phyloP scores from a whole-genome alignment of 768 basidiomycete species.

The Russula ochroleuca region DNA sequence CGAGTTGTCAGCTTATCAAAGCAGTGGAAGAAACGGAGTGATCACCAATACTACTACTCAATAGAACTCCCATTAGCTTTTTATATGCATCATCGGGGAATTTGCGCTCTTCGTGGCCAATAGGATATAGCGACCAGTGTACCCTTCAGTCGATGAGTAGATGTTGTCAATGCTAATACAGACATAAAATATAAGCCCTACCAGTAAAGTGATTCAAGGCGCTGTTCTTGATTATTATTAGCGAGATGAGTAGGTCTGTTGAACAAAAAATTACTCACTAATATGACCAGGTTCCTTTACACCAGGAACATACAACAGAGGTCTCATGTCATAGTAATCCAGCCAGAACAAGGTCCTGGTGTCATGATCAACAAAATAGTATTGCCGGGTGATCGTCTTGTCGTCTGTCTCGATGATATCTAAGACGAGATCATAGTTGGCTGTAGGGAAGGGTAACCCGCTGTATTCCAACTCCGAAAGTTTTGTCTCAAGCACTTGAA shows the following conservation, averaged over 20 bases:
- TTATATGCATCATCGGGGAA: conserved; percentile 4
- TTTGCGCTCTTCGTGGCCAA: background rate
- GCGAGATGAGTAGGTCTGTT: background rate
- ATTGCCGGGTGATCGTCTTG: background rate
- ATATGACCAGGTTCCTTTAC: conserved; percentile 10
- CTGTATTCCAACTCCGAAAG: background rate
- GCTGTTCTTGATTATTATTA: conserved; percentile 1
- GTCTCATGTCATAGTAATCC: background rate
- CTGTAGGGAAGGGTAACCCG: background rate
- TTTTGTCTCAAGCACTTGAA: background rate
- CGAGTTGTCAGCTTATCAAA: background rate
- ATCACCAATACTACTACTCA: conserved; percentile 16
- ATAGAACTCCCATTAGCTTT: conserved; percentile 2
- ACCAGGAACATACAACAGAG: background rate
- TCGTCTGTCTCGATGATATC: background rate
- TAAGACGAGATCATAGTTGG: conserved; percentile 7
- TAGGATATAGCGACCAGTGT: conserved; percentile 22
- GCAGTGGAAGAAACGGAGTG: background rate
- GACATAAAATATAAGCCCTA: background rate
- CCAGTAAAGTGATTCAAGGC: conserved; percentile 19
- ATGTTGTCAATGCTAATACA: no score
- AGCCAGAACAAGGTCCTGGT: conserved; percentile 13
- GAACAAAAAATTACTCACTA: conserved; percentile 9
- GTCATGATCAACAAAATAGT: conserved; percentile 17
- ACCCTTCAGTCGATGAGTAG: background rate